Evolutionary conservation across 495 filamentous ascomycete species (phyloP).

Genomic region (Penicillium arizonense): DNA sequence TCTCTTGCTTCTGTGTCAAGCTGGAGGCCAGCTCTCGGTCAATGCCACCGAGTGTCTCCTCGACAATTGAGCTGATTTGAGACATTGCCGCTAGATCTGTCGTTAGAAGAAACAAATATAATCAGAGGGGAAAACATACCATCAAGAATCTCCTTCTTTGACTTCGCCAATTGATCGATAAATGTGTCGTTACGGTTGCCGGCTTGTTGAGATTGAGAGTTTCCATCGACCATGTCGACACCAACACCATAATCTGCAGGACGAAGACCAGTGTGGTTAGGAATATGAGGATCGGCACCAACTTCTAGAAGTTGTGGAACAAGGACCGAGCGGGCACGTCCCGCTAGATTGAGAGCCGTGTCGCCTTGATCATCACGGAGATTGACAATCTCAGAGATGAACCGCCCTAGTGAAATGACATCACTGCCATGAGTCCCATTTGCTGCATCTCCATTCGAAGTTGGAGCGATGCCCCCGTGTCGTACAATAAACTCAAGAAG

Average conservation of each 20-base stretch:
- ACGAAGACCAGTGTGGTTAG: conserved; percentile 81
- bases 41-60: conserved; percentile 60
- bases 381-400: conserved; percentile 96
- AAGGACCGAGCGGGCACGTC: conserved; percentile 87
- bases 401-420: conserved; percentile 79
- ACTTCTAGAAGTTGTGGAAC: conserved; percentile 92
- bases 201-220: conserved; percentile 48
- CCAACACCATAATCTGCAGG: conserved; percentile 93
- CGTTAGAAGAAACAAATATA: conserved; percentile 21
- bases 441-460: conserved; percentile 31
- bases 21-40: conserved; percentile 72
- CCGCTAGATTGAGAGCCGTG: conserved; percentile 90
- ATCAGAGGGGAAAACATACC: conserved; percentile 22
- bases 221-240: conserved; percentile 53
- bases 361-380: conserved; percentile 88
- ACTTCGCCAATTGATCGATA: conserved; percentile 61
- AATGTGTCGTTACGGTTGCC: conserved; percentile 47
- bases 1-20: conserved; percentile 75
- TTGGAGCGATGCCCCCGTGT: conserved; percentile 61
- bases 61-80: conserved; percentile 42
- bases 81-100: conserved; percentile 61
- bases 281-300: conserved; percentile 82
- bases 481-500: conserved; percentile 91
- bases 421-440: conserved; percentile 39
- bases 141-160: conserved; percentile 46